Conservation (phyloP, 495 filamentous ascomycete genomes). For the Hapsidospora chrysogenum region DNA sequence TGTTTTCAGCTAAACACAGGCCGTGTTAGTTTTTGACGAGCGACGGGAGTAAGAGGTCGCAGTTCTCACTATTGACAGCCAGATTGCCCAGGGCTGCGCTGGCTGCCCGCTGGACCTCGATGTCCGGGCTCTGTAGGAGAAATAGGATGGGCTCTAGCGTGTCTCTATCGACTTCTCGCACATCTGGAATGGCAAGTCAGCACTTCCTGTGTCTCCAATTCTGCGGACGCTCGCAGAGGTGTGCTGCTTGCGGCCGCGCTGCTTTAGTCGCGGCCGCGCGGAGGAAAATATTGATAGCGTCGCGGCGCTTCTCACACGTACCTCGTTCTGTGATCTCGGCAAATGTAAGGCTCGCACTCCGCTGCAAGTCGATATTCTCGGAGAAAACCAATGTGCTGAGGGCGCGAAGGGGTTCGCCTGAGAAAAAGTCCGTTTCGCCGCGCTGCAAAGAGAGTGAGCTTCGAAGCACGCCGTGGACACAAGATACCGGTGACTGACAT, state of each 20-base stretch:
- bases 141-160: constrained; percentile 92
- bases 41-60: too few relatives aligned
- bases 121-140: constrained; percentile 84
- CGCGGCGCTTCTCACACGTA: constrained; percentile 26
- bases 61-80: constrained; percentile 79
- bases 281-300: not conserved
- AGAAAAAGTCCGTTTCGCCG: constrained; percentile 93
- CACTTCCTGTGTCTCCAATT: constrained; percentile 1
- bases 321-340: constrained; percentile 98
- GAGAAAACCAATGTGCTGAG: constrained; percentile 94
- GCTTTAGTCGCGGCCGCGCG: too few relatives aligned
- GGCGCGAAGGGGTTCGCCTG: constrained; percentile 86
- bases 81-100: constrained; percentile 93
- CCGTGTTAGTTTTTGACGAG: too few relatives aligned
- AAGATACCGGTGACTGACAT: constrained; percentile 38
- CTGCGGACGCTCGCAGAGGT: constrained; percentile 1
- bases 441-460: constrained; percentile 35
- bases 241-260: not conserved
- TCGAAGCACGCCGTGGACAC: not conserved
- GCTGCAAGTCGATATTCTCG: constrained; percentile 94
- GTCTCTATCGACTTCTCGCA: constrained; percentile 84
- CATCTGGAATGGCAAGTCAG: constrained; percentile 46
- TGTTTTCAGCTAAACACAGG: constrained; percentile 70
- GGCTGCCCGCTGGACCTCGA: constrained; percentile 92
- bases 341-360: constrained; percentile 95